Evolutionary conservation across 202 grass and related monocot species (phyloP), one percentile per base, ranked within the genome.

Genomic region (Dendrocalamus latiflorus): DNA sequence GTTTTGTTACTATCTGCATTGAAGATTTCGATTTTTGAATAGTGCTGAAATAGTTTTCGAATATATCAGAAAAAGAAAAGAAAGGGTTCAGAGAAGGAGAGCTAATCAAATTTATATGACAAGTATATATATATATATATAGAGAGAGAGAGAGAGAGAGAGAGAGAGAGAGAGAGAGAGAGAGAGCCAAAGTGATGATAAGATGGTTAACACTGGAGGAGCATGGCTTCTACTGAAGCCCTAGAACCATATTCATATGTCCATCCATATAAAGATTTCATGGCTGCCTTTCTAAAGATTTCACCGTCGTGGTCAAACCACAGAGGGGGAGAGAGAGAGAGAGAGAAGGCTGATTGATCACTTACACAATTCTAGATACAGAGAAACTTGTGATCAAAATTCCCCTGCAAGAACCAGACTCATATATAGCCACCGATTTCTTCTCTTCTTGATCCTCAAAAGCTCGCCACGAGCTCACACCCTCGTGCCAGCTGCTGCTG

Each of bases 341-440:
- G 21, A 51, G 43, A 28, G 13, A 64, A 66, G 38, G 82, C 41
- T 64, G 84, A 77, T 72, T 57, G 84, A 77, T 76, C 56, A 84
- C 82, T 70, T 81, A 47, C 70, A 78, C 67, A 62, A 50, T 44
- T 72, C 33, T 61, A 65, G 58, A 63, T 76, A 67, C 44, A 79
- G 68, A 75, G 71, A 81, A 61, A 79, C 30, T 67, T 51, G 76
- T 60, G 72, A 78, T 70, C 89, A 79, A 89, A 75, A 81, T 58
- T 76, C 49, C 42, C 51, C 70, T 76, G 79, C 61, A 30, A 70
- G 33, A 81, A 76, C 81, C 82, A 66, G 74, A 65, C 18, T 51
- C 21, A 53, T 83, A 71, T 80, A 58, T 77, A 86, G 54, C 63
- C 24, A 81, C 63, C 9, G 25, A 17, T 6, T 56, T 12, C 11